Evolutionary conservation across 192 early-diverging fungal species (phyloP).

Genomic region (Phycomyces blakesleeanus): DNA sequence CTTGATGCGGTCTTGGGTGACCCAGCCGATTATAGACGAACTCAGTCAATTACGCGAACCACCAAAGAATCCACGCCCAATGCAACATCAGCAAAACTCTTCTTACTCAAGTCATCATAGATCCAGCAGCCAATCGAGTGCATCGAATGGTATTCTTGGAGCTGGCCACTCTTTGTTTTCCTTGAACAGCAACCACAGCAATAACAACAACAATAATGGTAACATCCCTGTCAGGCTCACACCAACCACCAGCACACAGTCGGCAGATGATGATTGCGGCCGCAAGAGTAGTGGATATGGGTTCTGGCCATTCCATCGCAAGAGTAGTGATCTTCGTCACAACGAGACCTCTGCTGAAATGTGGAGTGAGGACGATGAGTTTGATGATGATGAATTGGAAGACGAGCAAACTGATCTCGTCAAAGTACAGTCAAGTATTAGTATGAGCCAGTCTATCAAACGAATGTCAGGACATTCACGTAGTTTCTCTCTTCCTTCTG

Average conservation of each 20-base stretch:
- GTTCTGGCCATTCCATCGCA: constrained; percentile 18
- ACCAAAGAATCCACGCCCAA: constrained; percentile 8
- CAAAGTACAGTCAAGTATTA: too few species aligned
- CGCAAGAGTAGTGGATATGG: constrained; percentile 1
- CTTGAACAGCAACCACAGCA: constrained; percentile 1
- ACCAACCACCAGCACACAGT: background rate
- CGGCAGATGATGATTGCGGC: background rate
- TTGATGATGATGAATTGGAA: constrained; percentile 7
- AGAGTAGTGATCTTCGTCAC: constrained; percentile 3
- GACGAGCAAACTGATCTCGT: background rate
- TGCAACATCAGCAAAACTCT: background rate
- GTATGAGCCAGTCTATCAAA: background rate
- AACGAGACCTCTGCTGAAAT: background rate
- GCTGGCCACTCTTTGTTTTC: constrained; percentile 3
- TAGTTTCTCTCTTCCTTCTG: background rate
- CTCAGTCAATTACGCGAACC: constrained; percentile 63
- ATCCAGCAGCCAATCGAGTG: background rate
- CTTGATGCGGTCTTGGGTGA: constrained; percentile 65
- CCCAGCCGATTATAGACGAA: constrained; percentile 74
- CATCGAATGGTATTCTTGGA: too few species aligned
- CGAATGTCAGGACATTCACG: background rate
- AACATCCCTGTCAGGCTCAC: background rate
- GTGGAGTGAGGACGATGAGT: constrained; percentile 21
- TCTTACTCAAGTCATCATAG: background rate
- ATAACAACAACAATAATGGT: too few species aligned